phyloP scores from a whole-genome alignment of 257 asterid genomes.

The Euphrasia confusa region DNA sequence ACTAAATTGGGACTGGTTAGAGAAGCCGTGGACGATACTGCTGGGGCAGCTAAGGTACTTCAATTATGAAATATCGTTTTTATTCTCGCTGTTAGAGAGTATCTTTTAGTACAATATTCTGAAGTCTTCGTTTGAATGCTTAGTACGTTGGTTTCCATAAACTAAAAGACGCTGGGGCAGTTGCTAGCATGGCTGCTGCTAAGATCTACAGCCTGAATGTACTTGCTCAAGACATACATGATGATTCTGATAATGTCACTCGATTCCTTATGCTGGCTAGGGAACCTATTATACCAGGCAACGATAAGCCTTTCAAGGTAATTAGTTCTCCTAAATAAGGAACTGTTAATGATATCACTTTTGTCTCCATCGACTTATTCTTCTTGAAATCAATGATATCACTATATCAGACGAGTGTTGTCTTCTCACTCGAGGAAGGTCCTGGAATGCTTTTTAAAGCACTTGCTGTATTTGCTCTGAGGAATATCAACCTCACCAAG shows the following conservation, averaged over 20 bases:
- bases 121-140: constrained; percentile 5
- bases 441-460: constrained; percentile 99
- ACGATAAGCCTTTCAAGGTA: constrained; percentile 87
- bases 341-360: background rate
- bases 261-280: constrained; percentile 96
- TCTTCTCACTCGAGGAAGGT: constrained; percentile 98
- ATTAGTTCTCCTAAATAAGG: constrained; percentile 15
- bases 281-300: constrained; percentile 96
- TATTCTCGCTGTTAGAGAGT: background rate
- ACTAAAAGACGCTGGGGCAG: constrained; percentile 90
- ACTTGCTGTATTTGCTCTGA: constrained; percentile 93
- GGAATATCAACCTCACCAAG: constrained; percentile 92
- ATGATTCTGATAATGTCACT: constrained; percentile 92
- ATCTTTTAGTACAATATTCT: background rate
- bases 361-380: constrained; percentile 11
- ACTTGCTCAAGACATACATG: constrained; percentile 97
- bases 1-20: constrained; percentile 83
- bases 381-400: constrained; percentile 12
- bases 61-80: background rate
- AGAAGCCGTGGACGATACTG: constrained; percentile 99
- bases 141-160: constrained; percentile 74
- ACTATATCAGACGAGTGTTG: constrained; percentile 76
- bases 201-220: constrained; percentile 70
- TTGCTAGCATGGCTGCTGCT: constrained; percentile 88
- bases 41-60: constrained; percentile 60